Base-by-base conservation (phyloP, 352 stramenopile species). In the Thraustochytrium sp. region DNA sequence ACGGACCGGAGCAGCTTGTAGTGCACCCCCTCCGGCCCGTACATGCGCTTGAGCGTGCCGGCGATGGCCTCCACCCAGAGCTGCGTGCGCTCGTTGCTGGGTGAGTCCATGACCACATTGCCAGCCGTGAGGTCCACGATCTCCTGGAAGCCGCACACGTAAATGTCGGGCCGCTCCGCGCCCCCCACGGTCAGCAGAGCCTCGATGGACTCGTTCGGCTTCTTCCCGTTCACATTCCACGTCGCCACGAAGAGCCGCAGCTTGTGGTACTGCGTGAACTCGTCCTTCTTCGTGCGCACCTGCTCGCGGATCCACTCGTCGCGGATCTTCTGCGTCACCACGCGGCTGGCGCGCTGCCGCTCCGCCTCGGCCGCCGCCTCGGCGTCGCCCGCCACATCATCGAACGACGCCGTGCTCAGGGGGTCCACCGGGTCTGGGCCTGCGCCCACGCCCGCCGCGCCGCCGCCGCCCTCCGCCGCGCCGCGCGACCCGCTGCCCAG, bases 151-250 rank as follows among this genome's bases (percentile, higher is more conserved):
- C 92, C 94, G 38, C 97, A 89, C 1, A 92, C 91, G 37, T 95
- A 93, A 74, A 97, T 88, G 84, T 97, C 93, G 0, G 91, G 87
- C 61, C 38, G 1, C 38, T 40, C 89, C 76, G 29, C 86, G 23
- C 80, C 87, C 5, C 56, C 51, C 2, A 82, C 86, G 37, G 13
- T 61, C 16, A 96, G 86, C 90, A 92, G 96, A 13, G 86, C 87
- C 36, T 90, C 82, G n/a, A 97, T 87, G 40, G 75, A 76, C 37
- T 87, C 89, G 44, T 96, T 87, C 26, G 95, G 95, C 73, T 98
- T 98, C 89, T 99, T 99, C 61, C 95, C 97, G 87, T 99, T 99
- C 21, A 99, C 97, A 86, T 99, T 99, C 95, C 96, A 99, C 37
- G 97, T 99, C 21, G 31, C 49, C 13, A 80, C 44, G 29, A 80